A percentile compares a stretch with the other conserved stretches of the same genome.
phyloP scores from a whole-genome alignment of 1,284 basidiomycete genomes.

The Pseudozyma sp. region DNA sequence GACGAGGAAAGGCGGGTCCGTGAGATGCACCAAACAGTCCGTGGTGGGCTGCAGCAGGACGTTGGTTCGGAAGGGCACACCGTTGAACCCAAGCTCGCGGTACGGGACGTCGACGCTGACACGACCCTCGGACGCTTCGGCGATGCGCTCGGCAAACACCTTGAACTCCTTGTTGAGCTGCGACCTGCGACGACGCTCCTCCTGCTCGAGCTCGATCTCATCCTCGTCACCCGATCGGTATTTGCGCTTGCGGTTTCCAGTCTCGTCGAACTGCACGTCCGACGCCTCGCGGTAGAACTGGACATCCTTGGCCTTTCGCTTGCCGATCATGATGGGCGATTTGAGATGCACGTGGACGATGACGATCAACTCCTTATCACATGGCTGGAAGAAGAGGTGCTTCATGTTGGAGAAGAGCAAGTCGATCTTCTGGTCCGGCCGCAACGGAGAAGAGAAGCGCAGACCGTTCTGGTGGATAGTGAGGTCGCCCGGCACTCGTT shows the following conservation, averaged over 20 bases:
- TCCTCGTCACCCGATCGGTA: conserved; percentile 98
- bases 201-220: conserved; percentile 98
- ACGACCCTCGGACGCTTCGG: conserved; percentile 82
- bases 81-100: conserved; percentile 95
- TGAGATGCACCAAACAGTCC: conserved; percentile 94
- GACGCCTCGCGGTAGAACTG: conserved; percentile 99
- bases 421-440: conserved; percentile 66
- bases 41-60: conserved; percentile 95
- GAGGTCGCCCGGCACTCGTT: conserved; percentile 88
- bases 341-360: conserved; percentile 94
- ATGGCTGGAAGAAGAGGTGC: conserved; percentile 98
- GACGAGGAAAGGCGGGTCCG: conserved; percentile 95
- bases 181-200: conserved; percentile 88
- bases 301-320: conserved; percentile 97
- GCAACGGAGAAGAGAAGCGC: conserved; percentile 82
- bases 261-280: conserved; percentile 98
- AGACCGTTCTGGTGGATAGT: conserved; percentile 98
- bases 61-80: conserved; percentile 94
- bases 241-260: conserved; percentile 97
- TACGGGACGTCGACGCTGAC: conserved; percentile 96
- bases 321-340: conserved; percentile 97
- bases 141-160: conserved; percentile 90
- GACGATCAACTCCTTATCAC: conserved; percentile 94
- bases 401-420: conserved; percentile 96
- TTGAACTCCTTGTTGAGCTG: conserved; percentile 96